Evolutionary conservation across 192 early-diverging fungal genomes (phyloP).

Genomic region (Phycomyces blakesleeanus): DNA sequence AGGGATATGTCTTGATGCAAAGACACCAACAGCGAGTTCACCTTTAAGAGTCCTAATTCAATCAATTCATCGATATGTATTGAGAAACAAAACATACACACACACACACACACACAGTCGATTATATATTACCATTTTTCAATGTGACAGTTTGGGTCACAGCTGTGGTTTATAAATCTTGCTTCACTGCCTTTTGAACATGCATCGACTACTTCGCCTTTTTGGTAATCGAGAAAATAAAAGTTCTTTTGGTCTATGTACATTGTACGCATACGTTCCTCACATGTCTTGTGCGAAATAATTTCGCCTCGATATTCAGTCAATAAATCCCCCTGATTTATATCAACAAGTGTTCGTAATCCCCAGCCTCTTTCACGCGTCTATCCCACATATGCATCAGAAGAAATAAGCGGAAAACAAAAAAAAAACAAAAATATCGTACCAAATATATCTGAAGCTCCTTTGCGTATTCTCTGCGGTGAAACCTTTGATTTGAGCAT

Average conservation of each 20-base stretch:
- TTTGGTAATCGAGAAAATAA: slow-evolving; percentile 77
- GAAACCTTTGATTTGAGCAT: slow-evolving; percentile 79
- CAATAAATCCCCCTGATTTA: slow-evolving; percentile 58
- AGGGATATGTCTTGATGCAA: slow-evolving; percentile 66
- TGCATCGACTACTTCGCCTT: slow-evolving; percentile 77
- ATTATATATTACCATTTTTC: slow-evolving; percentile 72
- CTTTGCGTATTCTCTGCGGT: slow-evolving; percentile 45
- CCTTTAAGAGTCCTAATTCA: slow-evolving; percentile 54
- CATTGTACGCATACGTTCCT: slow-evolving; percentile 68
- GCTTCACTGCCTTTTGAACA: slow-evolving; percentile 73
- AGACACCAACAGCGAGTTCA: slow-evolving; percentile 71
- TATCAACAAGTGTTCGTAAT: slow-evolving; percentile 47
- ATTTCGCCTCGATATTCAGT: slow-evolving; percentile 85
- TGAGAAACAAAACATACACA: slow-evolving; percentile 14
- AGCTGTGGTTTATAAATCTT: slow-evolving; percentile 82
- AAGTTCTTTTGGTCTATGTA: slow-evolving; percentile 64
- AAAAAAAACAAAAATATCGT: slow-evolving; percentile 9
- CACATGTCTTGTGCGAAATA: slow-evolving; percentile 59
- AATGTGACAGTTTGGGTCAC: slow-evolving; percentile 84
- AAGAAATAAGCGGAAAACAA: neutral
- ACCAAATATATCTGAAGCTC: slow-evolving; percentile 65
- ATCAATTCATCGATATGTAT: slow-evolving; percentile 18
- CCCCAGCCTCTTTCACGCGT: slow-evolving; percentile 68
- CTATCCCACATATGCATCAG: slow-evolving; percentile 31
- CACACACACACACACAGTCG: neutral